phyloP scores from a whole-genome alignment of 1,284 basidiomycete genomes.

The Kwoniella shivajii region DNA sequence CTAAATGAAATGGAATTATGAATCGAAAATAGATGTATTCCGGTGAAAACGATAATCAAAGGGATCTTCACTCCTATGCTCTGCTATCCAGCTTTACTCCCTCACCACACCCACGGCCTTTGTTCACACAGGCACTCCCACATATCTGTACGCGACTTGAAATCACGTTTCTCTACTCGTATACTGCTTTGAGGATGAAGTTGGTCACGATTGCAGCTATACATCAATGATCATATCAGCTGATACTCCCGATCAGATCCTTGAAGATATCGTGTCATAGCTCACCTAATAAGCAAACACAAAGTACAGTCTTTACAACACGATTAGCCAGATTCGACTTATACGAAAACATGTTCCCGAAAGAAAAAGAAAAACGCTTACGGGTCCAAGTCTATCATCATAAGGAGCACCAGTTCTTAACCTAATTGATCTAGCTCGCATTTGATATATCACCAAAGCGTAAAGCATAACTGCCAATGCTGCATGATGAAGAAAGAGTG shows the following conservation, averaged over 20 bases:
- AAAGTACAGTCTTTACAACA: slow-evolving; percentile 68
- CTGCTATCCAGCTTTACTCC: too few species aligned
- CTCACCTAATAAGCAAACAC: slow-evolving; percentile 78
- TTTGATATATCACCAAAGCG: slow-evolving; percentile 92
- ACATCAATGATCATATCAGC: background rate
- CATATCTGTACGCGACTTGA: too few species aligned
- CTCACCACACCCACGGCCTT: too few species aligned
- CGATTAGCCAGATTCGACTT: slow-evolving; percentile 30
- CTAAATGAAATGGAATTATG: background rate
- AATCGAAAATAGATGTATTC: background rate
- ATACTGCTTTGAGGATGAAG: slow-evolving; percentile 67
- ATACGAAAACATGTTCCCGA: slow-evolving; percentile 23
- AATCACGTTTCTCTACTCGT: slow-evolving; percentile 27
- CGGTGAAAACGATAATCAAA: background rate
- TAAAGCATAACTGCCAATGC: slow-evolving; percentile 97
- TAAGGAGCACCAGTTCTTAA: slow-evolving; percentile 91
- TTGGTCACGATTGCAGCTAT: slow-evolving; percentile 85
- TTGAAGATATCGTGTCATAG: slow-evolving; percentile 8
- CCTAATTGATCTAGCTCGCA: slow-evolving; percentile 91
- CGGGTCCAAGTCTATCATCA: slow-evolving; percentile 89
- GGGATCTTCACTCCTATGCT: background rate
- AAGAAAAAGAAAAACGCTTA: slow-evolving; percentile 53
- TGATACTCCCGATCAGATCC: background rate
- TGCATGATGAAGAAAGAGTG: slow-evolving; percentile 49
- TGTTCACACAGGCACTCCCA: too few species aligned